Base-by-base conservation (phyloP, 306 rosid genomes). In the Vigna mungo region DNA sequence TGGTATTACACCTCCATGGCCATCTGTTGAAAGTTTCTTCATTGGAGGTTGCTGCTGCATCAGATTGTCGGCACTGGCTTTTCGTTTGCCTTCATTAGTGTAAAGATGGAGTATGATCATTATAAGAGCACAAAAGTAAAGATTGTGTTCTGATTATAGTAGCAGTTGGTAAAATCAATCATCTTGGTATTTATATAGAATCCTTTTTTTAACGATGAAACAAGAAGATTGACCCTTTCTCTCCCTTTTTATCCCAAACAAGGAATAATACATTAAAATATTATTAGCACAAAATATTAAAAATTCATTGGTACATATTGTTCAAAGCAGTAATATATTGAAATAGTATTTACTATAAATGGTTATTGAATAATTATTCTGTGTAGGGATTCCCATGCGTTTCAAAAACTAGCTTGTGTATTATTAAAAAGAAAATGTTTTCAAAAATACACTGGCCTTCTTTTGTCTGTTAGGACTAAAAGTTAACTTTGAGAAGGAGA, bases 1-100 rank as follows among this genome's bases (percentile, higher is more conserved):
- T 25, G 94, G 86, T 34, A 87, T 71, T 68, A 82, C 82, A 62
- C 91, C 91, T 8, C 82, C 66, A n/a, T 85, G 56, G 55, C 88
- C 91, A 63, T 88, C 97, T 17, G 81, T 52, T n/a, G 90, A 88
- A 52, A 90, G 68, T 80, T 90, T 93, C 87, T 90, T 91, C 30
- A 82, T 81, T 20, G 93, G 90, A 36, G 89, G 67, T 18, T 61
- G 96, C 85, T 91, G 97, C 78, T 80, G 93, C 85, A 83, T 84
- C 51, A 85, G 61, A 87, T 91, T 88, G 87, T 87, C 92, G 2
- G 84, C 23, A 81, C 87, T 94, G 49, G 93, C 92, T 78, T 87
- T 94, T 60, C 94, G 96, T 86, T 94, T 94, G 69, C 87, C 98
- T 91, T 62, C 68, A 68, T 82, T 61, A 30, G 72, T 46, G 68